Evolutionary conservation across 148 eudicot genomes (phyloP).

Genomic region (Spergularia bocconei): DNA sequence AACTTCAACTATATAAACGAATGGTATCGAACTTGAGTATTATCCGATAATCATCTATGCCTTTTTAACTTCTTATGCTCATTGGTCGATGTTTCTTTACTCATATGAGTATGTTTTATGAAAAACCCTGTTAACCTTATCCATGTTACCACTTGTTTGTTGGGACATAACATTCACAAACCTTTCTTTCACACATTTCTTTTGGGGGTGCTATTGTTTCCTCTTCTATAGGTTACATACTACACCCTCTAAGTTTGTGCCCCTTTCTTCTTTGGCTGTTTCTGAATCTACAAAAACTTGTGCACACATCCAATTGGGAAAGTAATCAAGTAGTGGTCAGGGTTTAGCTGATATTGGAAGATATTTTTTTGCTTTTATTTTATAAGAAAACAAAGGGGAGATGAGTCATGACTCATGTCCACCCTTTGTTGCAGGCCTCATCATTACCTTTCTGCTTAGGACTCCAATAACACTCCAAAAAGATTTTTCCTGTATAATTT

Average conservation of each 20-base stretch:
- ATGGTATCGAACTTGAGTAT: too few relatives aligned
- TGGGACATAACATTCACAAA: slow-evolving; percentile 12
- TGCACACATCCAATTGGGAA: slow-evolving; percentile 27
- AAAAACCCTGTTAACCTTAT: slow-evolving; percentile 31
- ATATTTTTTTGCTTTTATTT: slow-evolving; percentile 16
- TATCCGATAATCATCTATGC: not conserved
- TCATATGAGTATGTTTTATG: not conserved
- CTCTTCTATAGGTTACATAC: slow-evolving; percentile 17
- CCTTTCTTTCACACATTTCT: slow-evolving; percentile 20
- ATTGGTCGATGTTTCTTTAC: not conserved
- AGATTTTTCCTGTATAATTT: slow-evolving; percentile 3
- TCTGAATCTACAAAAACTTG: slow-evolving; percentile 21
- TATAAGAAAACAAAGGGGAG: not conserved
- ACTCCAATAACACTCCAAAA: slow-evolving; percentile 27
- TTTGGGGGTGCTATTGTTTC: slow-evolving; percentile 18
- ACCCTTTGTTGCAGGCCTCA: slow-evolving; percentile 50
- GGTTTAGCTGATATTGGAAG: slow-evolving; percentile 30
- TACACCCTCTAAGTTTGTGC: slow-evolving; percentile 19
- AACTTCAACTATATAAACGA: too few relatives aligned
- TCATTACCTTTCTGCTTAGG: slow-evolving; percentile 65
- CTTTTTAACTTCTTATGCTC: not conserved
- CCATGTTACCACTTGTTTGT: slow-evolving; percentile 25
- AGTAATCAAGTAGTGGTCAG: slow-evolving; percentile 44
- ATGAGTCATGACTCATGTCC: slow-evolving; percentile 24
- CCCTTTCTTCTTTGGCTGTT: slow-evolving; percentile 50